These are phyloP conservation scores for Tylopilus orsonianus DNA, from an alignment of 1,284 basidiomycete genomes.

Conservation along the genomic window DNA sequence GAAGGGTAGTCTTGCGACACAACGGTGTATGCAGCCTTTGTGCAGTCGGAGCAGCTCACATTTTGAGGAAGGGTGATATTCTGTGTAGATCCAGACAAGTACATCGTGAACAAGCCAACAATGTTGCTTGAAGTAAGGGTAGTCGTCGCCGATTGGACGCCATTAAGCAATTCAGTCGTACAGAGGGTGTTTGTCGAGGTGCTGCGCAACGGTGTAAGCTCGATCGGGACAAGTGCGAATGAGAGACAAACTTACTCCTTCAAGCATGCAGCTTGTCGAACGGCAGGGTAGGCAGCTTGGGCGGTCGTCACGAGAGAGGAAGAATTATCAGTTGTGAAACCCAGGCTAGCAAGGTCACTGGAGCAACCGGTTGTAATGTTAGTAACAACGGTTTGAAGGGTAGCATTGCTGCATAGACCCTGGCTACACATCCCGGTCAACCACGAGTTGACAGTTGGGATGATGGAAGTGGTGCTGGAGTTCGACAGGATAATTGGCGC, in stretches of 20 bases:
- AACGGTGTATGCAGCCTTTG: constrained; percentile 45
- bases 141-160: constrained; percentile 39
- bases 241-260: constrained; percentile 46
- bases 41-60: constrained; percentile 47
- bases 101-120: constrained; percentile 14
- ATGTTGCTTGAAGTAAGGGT: constrained; percentile 24
- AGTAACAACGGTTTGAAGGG: constrained; percentile 45
- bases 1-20: constrained; percentile 33
- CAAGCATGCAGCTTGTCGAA: constrained; percentile 52
- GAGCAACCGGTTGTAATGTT: constrained; percentile 50
- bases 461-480: constrained; percentile 43
- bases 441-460: constrained; percentile 57
- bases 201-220: constrained; percentile 22
- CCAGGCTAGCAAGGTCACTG: constrained; percentile 42
- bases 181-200: constrained; percentile 49
- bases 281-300: constrained; percentile 48
- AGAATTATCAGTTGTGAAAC: constrained; percentile 16
- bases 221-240: not conserved
- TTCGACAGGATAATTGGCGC: constrained; percentile 40
- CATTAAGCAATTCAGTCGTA: constrained; percentile 47
- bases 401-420: constrained; percentile 55
- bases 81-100: constrained; percentile 3
- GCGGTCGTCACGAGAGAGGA: constrained; percentile 22
- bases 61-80: constrained; percentile 28
- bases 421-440: constrained; percentile 53